Base-by-base conservation (phyloP, 805 yeast species). In the Cyberlindnera suaveolens region DNA sequence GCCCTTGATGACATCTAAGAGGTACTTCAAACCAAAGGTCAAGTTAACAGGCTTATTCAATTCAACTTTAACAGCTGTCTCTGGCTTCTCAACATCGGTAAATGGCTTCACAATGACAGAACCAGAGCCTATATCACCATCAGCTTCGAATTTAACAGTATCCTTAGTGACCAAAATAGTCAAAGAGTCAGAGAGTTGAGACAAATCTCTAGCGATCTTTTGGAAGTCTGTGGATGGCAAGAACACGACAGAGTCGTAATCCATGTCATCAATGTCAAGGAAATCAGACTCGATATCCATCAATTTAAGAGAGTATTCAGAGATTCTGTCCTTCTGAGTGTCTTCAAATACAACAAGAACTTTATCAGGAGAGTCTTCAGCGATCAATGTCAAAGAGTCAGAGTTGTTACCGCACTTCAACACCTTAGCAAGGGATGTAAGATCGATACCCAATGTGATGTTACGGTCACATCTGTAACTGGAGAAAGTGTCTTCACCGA, bases 241-340 rank as follows among this genome's bases (percentile, higher is more conserved):
- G 45, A 86, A 80, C 56, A 93, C 74, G 48, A 85, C 80, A 32
- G 93, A 80, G 61, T 87, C 95, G 63, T 85, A 85, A 50, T 87
- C 95, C 80, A 90, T 82, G 56, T 89, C 98, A 56, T 95, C 98
- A 62, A 93, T 86, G 56, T 85, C 82, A 57, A 93, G 77, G 69
- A 86, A 86, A 62, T 93, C 98, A 41, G 95, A 86, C 64, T 93
- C 98, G 53, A 93, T 88, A 61, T 91, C 96, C 96, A 93, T 89
- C 62, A 93, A 77, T 64, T 89, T 89, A 62, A 93, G 75, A 39
- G 84, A 77, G 67, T 85, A 93, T 71, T 91, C 98, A 49, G 95
- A 83, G 49, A 91, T 85, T 62, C 96, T 79, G 60, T 90, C 98
- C 66, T 80, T 87, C 66, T 78, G 79, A 56, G 85, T 78, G 65